Evolutionary conservation across 306 rosid species (phyloP).

Genomic region (Boehmeria nivea): DNA sequence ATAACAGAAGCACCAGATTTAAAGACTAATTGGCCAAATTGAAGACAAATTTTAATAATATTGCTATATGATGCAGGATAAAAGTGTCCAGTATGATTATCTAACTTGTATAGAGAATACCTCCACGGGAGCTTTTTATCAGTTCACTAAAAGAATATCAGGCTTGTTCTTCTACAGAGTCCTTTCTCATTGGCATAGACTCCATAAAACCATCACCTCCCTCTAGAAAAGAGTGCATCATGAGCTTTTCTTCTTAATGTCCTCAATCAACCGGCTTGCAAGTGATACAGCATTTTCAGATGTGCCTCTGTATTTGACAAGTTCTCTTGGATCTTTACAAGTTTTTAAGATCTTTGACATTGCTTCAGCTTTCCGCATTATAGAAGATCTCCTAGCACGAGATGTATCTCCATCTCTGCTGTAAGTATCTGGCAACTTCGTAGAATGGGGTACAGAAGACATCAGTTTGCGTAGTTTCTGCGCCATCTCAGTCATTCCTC

Average conservation of each 20-base stretch:
- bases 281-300: slow-evolving; percentile 37
- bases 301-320: slow-evolving; percentile 40
- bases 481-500: slow-evolving; percentile 61
- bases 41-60: not conserved
- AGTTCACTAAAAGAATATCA: not conserved
- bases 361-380: slow-evolving; percentile 63
- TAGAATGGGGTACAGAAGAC: slow-evolving; percentile 74
- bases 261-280: slow-evolving; percentile 46
- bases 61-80: not conserved
- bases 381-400: slow-evolving; percentile 46
- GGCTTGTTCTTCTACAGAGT: too few species aligned
- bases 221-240: too few species aligned
- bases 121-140: not conserved
- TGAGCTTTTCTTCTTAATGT: slow-evolving; percentile 34
- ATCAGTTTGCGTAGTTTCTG: slow-evolving; percentile 50
- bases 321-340: slow-evolving; percentile 57
- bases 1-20: too few species aligned
- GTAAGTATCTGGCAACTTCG: slow-evolving; percentile 59
- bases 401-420: slow-evolving; percentile 36
- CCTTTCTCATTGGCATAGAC: too few species aligned
- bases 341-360: slow-evolving; percentile 65
- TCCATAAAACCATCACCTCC: too few species aligned
- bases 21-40: too few species aligned
- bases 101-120: not conserved
- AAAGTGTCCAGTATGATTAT: not conserved